These are phyloP conservation scores for Pichia occidentalis DNA, from an alignment of 805 yeast species.

Conservation along the genomic window DNA sequence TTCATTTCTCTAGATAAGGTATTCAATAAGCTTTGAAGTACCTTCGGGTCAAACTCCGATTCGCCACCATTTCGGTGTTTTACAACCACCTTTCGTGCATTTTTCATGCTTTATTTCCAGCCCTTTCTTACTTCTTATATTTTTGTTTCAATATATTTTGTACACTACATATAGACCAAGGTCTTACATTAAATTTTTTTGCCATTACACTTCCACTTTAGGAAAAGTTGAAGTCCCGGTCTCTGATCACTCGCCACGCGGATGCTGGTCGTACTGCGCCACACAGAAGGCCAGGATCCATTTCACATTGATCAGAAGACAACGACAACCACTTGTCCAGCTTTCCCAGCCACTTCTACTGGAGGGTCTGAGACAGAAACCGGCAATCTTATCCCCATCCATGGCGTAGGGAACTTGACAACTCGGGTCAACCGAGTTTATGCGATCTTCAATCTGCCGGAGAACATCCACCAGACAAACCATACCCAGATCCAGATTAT, in stretches of 20 bases:
- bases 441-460: conserved; percentile 39
- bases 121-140: too few relatives aligned
- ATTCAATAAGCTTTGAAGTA: conserved; percentile 11
- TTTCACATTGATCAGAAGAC: conserved; percentile 68
- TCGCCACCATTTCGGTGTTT: too few relatives aligned
- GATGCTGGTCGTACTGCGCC: conserved; percentile 21
- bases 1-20: conserved; percentile 31
- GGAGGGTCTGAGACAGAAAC: conserved; percentile 63
- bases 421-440: conserved; percentile 41
- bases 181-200: too few relatives aligned
- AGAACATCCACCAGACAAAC: conserved; percentile 65
- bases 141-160: too few relatives aligned
- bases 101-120: too few relatives aligned
- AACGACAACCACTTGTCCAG: conserved; percentile 89
- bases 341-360: conserved; percentile 58
- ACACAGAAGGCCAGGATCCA: conserved; percentile 79
- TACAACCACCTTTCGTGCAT: too few relatives aligned
- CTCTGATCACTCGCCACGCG: conserved; percentile 7
- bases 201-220: too few relatives aligned
- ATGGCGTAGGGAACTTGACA: conserved; percentile 72
- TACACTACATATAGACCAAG: too few relatives aligned
- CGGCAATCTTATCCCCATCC: conserved; percentile 67
- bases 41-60: conserved; percentile 10
- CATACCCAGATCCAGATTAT: conserved; percentile 75
- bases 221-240: too few relatives aligned